Conservation (phyloP, 805 yeast species). For the Nakazawaea peltata region DNA sequence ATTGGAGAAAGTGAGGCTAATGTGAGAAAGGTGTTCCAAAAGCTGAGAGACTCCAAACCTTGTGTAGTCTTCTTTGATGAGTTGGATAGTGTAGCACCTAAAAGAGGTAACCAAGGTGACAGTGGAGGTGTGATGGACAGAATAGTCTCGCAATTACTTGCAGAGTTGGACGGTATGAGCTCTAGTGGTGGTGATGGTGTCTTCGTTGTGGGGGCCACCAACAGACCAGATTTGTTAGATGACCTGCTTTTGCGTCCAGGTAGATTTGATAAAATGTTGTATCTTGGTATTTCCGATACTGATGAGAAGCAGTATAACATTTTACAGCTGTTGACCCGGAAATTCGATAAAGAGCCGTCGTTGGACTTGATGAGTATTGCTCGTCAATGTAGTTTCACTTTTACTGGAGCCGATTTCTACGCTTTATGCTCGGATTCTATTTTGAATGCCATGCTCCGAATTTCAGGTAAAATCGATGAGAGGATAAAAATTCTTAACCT, state of each 20-base stretch:
- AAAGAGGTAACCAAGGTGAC: slow-evolving; percentile 97
- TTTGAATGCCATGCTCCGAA: slow-evolving; percentile 92
- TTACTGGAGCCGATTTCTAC: slow-evolving; percentile 96
- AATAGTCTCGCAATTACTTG: slow-evolving; percentile 89
- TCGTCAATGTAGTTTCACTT: slow-evolving; percentile 72
- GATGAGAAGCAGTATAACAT: slow-evolving; percentile 83
- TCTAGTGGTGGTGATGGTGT: slow-evolving; percentile 78
- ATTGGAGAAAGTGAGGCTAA: slow-evolving; percentile 98
- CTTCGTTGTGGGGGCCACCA: slow-evolving; percentile 98
- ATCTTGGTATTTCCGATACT: slow-evolving; percentile 88
- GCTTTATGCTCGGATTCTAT: slow-evolving; percentile 94
- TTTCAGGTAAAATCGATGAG: slow-evolving; percentile 66
- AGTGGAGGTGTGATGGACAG: slow-evolving; percentile 99
- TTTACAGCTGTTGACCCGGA: slow-evolving; percentile 80
- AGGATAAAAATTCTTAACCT: slow-evolving; percentile 49
- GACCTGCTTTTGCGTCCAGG: slow-evolving; percentile 93
- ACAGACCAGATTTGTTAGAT: slow-evolving; percentile 90
- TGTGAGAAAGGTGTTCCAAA: slow-evolving; percentile 88
- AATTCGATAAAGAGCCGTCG: slow-evolving; percentile 53
- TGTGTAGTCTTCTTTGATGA: slow-evolving; percentile 98
- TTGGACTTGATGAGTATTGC: slow-evolving; percentile 59
- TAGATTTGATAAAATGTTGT: slow-evolving; percentile 90
- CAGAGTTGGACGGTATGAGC: slow-evolving; percentile 96
- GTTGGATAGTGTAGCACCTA: slow-evolving; percentile 96
- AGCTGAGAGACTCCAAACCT: slow-evolving; percentile 93